phyloP scores from a whole-genome alignment of 1,284 basidiomycete species.

The Ganoderma lucidum region DNA sequence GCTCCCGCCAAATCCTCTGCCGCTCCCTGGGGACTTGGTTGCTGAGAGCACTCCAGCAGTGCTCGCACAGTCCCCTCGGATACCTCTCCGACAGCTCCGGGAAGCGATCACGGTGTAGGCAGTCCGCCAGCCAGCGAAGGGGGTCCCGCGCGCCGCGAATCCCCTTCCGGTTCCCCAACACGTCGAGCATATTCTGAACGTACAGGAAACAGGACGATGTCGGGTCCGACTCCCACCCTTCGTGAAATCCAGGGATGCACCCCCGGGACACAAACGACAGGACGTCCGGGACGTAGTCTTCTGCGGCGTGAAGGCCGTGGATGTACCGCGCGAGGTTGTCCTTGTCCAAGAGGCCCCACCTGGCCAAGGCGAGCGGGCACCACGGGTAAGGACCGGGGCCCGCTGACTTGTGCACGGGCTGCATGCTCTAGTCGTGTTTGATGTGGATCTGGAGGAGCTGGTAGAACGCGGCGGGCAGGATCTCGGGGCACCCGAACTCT shows the following conservation, averaged over 20 bases:
- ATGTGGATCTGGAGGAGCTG: slow-evolving; percentile 49
- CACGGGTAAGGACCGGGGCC: not conserved
- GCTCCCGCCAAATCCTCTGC: not conserved
- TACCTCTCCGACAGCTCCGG: not conserved
- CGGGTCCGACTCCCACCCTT: not conserved
- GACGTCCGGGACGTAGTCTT: not conserved
- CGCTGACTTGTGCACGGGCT: no score
- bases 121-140: not conserved
- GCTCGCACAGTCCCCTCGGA: not conserved
- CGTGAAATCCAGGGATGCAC: not conserved
- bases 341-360: slow-evolving; percentile 23
- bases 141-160: not conserved
- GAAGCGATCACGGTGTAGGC: not conserved
- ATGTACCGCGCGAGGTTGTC: slow-evolving; percentile 23
- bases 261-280: not conserved
- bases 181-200: not conserved
- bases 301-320: slow-evolving; percentile 9
- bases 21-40: not conserved
- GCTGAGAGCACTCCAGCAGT: not conserved
- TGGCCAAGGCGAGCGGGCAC: slow-evolving; percentile 12
- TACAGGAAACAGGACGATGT: not conserved
- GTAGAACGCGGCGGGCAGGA: slow-evolving; percentile 71
- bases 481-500: slow-evolving; percentile 56
- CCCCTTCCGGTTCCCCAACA: not conserved
- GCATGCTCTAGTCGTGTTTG: slow-evolving; percentile 16